These are phyloP conservation scores for Colletotrichum tofieldiae DNA, from an alignment of 2,329 filamentous ascomycete genomes.

Conservation along the genomic window DNA sequence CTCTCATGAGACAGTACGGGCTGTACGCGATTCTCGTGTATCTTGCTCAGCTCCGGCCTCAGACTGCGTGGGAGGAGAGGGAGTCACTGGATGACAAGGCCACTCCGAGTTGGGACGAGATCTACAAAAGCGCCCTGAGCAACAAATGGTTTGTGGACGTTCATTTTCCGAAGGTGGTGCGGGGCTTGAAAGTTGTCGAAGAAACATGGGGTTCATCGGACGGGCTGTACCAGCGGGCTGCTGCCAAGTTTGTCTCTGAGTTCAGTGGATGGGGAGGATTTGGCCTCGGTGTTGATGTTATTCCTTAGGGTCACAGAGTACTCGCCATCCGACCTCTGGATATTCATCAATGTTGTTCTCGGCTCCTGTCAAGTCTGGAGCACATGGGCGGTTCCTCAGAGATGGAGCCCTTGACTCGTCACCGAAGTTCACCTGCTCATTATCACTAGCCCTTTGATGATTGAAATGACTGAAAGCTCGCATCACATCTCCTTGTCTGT, in stretches of 20 bases:
- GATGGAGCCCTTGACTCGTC: neutral
- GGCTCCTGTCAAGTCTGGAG: neutral
- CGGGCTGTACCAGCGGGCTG: neutral
- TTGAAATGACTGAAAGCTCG: neutral
- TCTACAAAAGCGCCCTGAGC: neutral
- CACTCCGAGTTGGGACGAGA: neutral
- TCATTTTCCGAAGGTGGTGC: neutral
- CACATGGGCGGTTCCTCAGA: neutral
- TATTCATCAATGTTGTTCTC: too few relatives aligned
- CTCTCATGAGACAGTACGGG: neutral
- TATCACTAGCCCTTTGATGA: neutral
- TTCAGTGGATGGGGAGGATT: conserved; percentile 5
- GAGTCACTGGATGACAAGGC: neutral
- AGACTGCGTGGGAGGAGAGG: neutral
- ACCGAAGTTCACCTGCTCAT: neutral
- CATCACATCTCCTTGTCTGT: too few relatives aligned
- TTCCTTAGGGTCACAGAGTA: neutral
- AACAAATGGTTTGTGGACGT: conserved; percentile 7
- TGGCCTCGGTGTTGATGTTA: neutral
- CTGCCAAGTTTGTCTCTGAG: neutral
- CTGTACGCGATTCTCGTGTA: neutral
- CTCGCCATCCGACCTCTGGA: too few relatives aligned
- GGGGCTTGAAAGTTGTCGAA: neutral
- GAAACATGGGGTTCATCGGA: neutral
- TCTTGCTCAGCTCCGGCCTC: neutral